A percentile compares a stretch with the other conserved stretches of the same genome.
Conservation (phyloP, 176 grass and related monocot species). For the Thinopyrum elongatum region DNA sequence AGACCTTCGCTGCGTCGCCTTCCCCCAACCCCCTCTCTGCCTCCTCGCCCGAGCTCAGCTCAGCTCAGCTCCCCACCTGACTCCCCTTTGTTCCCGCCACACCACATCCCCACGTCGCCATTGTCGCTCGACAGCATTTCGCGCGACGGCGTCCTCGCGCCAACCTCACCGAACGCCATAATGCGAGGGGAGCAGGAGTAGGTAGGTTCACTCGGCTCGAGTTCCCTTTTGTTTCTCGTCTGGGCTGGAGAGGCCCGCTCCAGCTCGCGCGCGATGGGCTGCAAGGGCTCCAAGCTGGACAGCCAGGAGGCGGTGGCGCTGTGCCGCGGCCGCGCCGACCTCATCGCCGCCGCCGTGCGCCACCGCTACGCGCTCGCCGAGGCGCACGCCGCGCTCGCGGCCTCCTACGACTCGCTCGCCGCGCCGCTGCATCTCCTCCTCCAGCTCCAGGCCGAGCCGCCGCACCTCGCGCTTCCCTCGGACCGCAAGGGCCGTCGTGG, state of each 20-base stretch:
- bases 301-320: conserved; percentile 71
- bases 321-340: conserved; percentile 66
- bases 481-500: not conserved
- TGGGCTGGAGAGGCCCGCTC: not conserved
- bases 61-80: not conserved
- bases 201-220: too few species aligned
- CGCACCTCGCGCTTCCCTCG: conserved; percentile 13
- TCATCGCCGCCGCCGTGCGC: conserved; percentile 71
- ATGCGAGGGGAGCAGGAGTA: not conserved
- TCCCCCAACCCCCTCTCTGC: not conserved
- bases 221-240: not conserved
- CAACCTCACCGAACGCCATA: conserved; percentile 45
- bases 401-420: conserved; percentile 59
- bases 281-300: conserved; percentile 83
- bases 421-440: conserved; percentile 58
- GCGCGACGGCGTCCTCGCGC: conserved; percentile 25
- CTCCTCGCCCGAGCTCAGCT: not conserved
- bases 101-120: not conserved
- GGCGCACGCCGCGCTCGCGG: conserved; percentile 58
- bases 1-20: not conserved
- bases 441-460: conserved; percentile 4
- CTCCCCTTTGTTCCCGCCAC: not conserved
- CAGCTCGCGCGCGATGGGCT: conserved; percentile 52
- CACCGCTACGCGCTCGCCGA: conserved; percentile 78
- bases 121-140: not conserved